Conservation (phyloP, 2,329 filamentous ascomycete species). For the Cladorrhinum sp. region DNA sequence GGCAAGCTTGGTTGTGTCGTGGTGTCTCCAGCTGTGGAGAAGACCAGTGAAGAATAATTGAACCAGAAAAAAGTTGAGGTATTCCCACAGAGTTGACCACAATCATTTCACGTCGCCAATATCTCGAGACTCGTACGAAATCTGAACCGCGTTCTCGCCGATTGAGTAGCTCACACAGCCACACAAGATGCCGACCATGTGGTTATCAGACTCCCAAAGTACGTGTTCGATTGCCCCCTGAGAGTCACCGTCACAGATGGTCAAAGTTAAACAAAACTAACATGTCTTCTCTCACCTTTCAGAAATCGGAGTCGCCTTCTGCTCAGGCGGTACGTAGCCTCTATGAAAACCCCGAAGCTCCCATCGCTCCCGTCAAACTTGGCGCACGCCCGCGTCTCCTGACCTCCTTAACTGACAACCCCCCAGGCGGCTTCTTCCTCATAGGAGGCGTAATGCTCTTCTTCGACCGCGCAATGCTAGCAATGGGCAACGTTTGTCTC, state of each 20-base stretch:
- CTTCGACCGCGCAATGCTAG: constrained; percentile 96
- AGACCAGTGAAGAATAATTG: not conserved
- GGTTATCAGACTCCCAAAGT: constrained; percentile 96
- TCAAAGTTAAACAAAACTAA: constrained; percentile 25
- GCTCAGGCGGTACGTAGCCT: constrained; percentile 79
- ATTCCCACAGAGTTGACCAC: no score
- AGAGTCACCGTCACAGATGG: constrained; percentile 14
- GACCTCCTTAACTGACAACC: constrained; percentile 23
- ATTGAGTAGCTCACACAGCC: not conserved
- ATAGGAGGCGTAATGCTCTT: constrained; percentile 93
- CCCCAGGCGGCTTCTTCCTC: constrained; percentile 84
- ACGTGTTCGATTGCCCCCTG: constrained; percentile 40
- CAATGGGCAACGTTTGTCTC: constrained; percentile 84
- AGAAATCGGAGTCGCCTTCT: constrained; percentile 98
- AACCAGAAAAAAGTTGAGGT: not conserved
- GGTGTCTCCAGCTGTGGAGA: not conserved
- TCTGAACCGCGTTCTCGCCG: not conserved
- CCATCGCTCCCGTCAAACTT: no score
- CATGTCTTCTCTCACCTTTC: constrained; percentile 10
- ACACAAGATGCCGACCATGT: constrained; percentile 77
- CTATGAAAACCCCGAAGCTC: not conserved
- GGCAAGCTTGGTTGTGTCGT: not conserved
- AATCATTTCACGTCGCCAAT: not conserved
- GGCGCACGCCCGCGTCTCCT: no score
- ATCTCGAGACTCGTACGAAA: not conserved